A percentile compares a stretch with the other conserved stretches of the same genome.
Conservation (phyloP, 106 monocot genomes). For the Apostasia ramifera region DNA sequence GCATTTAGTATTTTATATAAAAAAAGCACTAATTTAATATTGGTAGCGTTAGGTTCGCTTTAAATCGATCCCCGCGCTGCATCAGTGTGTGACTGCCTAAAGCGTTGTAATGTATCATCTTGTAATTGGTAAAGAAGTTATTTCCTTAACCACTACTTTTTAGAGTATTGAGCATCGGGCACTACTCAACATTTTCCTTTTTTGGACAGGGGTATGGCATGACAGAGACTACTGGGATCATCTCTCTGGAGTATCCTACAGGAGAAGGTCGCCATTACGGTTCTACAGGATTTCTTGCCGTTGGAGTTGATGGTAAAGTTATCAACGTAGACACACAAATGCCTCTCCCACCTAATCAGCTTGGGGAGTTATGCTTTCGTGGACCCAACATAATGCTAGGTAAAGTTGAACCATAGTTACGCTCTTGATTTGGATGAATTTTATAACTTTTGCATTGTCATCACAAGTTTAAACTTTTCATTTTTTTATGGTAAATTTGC, state of each 20-base stretch:
- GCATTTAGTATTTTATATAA: too few relatives aligned
- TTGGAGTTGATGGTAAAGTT: slow-evolving; percentile 71
- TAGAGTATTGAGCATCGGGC: neutral
- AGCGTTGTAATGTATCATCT: too few relatives aligned
- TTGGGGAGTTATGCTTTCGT: slow-evolving; percentile 77
- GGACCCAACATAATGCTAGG: slow-evolving; percentile 96
- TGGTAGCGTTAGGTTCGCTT: too few relatives aligned
- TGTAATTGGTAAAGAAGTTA: too few relatives aligned
- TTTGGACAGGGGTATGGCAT: slow-evolving; percentile 79
- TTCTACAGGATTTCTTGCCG: slow-evolving; percentile 42
- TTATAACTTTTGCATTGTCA: too few relatives aligned
- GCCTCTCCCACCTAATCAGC: slow-evolving; percentile 70
- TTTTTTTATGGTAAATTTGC: neutral
- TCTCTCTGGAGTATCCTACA: slow-evolving; percentile 48
- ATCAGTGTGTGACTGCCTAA: too few relatives aligned
- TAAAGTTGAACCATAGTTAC: slow-evolving; percentile 6
- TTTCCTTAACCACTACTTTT: too few relatives aligned
- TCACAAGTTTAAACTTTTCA: too few relatives aligned
- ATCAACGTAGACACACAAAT: slow-evolving; percentile 40
- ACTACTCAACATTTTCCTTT: neutral
- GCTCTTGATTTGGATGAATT: too few relatives aligned
- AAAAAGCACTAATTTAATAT: too few relatives aligned
- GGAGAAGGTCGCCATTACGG: slow-evolving; percentile 33
- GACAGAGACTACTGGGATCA: slow-evolving; percentile 72
- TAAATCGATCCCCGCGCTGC: too few relatives aligned